phyloP scores from a whole-genome alignment of 441 rosid species.

The Corymbia calophylla region DNA sequence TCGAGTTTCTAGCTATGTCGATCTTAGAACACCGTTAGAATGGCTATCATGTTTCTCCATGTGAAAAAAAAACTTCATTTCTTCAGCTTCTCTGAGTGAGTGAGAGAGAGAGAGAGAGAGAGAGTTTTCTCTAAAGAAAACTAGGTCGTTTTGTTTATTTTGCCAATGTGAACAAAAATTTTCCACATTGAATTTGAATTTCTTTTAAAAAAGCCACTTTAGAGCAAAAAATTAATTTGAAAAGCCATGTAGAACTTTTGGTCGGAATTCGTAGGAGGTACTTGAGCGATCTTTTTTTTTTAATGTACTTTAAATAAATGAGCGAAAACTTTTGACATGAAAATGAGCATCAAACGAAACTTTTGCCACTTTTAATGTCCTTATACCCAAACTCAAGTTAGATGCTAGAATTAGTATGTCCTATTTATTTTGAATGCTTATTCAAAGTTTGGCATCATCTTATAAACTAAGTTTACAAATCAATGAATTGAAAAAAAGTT shows the following conservation, averaged over 20 bases:
- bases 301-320: too few relatives aligned
- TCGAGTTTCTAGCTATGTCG: too few relatives aligned
- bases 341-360: too few relatives aligned
- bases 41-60: not conserved
- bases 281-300: too few relatives aligned
- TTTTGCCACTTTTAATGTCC: too few relatives aligned
- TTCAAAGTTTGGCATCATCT: not conserved
- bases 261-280: not conserved
- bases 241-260: not conserved
- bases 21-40: too few relatives aligned
- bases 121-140: too few relatives aligned
- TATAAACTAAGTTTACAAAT: not conserved
- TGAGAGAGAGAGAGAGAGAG: too few relatives aligned
- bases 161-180: not conserved
- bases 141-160: not conserved
- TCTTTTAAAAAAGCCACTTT: not conserved
- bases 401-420: not conserved
- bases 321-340: too few relatives aligned
- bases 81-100: not conserved
- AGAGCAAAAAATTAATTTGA: not conserved
- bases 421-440: not conserved
- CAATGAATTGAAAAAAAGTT: too few relatives aligned
- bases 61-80: not conserved
- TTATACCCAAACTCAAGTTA: not conserved
- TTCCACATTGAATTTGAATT: not conserved